These are phyloP conservation scores for Ascochyta clinopodiicola DNA, from an alignment of 2,329 filamentous ascomycete species.

Conservation along the genomic window DNA sequence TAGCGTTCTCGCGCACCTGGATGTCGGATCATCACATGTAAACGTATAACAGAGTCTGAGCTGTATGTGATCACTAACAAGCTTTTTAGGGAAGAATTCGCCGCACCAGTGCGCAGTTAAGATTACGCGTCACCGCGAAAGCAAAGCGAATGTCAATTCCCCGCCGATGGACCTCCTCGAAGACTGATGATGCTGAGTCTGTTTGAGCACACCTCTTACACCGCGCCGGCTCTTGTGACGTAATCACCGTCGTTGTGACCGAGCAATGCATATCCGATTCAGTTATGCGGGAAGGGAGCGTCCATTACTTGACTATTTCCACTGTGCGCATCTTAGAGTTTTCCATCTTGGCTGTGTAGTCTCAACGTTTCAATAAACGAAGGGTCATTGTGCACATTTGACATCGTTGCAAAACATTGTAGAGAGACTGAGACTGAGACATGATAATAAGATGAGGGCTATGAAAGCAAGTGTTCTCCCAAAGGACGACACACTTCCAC, in stretches of 20 bases:
- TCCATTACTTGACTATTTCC: background rate
- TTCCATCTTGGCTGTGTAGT: background rate
- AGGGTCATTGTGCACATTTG: background rate
- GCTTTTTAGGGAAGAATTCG: constrained; percentile 26
- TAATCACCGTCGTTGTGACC: background rate
- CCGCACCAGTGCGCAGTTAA: constrained; percentile 33
- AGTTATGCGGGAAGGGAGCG: background rate
- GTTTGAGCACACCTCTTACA: background rate
- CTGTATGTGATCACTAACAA: constrained; percentile 1
- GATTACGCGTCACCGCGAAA: constrained; percentile 27
- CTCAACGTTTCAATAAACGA: too few species aligned
- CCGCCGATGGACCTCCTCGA: constrained; percentile 20
- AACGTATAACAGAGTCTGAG: background rate
- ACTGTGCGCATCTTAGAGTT: background rate
- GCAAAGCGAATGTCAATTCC: constrained; percentile 36
- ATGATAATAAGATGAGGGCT: background rate
- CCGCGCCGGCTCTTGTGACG: background rate
- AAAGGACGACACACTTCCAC: background rate
- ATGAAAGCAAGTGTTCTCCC: background rate
- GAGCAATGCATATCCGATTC: background rate
- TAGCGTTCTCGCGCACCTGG: constrained; percentile 25
- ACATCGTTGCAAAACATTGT: background rate
- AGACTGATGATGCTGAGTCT: background rate
- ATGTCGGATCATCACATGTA: constrained; percentile 23
- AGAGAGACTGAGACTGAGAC: background rate